Evolutionary conservation across 2,329 filamentous ascomycete species (phyloP), one percentile per base, ranked within the genome.

Genomic region (Calonectria naviculata): DNA sequence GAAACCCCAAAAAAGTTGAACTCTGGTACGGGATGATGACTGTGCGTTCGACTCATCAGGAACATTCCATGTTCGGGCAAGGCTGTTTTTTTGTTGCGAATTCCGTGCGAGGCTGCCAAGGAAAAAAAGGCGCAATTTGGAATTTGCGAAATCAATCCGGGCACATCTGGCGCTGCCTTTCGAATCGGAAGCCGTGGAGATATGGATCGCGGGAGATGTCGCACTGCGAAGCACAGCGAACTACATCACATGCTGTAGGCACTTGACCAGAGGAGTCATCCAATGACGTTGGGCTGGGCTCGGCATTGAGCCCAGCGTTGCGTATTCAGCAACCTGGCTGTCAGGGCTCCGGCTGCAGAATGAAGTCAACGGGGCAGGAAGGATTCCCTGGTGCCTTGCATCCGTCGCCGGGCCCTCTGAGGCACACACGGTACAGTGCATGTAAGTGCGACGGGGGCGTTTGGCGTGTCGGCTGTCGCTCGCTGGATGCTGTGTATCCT

Each of bases 181-280:
- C 62, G 36, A 65, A 65, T 65, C 65, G 65, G 65, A 67, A 52
- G 56, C 42, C 21, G 42, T 67, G 54, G 65, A 67, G 54, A 46
- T 52, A 24, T 60, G 41, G 41, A 7, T n/a, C 13, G 41, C 52
- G 46, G 65, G 54, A 52, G 21, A 61, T 41, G 54, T 61, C 52
- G 52, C 52, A 31, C 29, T 36, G 28, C 26, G 29, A 19, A 36
- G 29, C 28, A 31, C 58, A 44, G 44, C 44, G 12, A 64, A n/a
- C 24, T 29, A 36, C 31, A 58, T 58, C 66, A 68, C 60, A 56
- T 68, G 60, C 36, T 62, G 41, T 24, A 28, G 21, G 42, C 66
- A 68, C 47, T 68, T 68, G 60, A 64, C 66, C 66, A 24, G 24
- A 28, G 41, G 38, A 56, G 66, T 68, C 58, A 68, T 28, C 46